Conservation (phyloP, 495 filamentous ascomycete genomes). For the Aspergillus steynii region DNA sequence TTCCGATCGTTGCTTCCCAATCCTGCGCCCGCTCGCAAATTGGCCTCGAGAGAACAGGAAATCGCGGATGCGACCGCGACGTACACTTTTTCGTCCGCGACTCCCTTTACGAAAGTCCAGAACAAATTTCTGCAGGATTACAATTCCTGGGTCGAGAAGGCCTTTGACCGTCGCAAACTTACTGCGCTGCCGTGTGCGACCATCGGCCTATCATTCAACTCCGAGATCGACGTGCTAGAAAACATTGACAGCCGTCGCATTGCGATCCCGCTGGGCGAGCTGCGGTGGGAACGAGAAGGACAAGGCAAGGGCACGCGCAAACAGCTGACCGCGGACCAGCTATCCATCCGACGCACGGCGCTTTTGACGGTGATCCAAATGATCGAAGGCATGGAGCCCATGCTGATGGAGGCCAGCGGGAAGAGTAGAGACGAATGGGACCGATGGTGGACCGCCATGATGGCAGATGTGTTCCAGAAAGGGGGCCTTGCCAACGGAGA, state of each 20-base stretch:
- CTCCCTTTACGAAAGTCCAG: conserved; percentile 71
- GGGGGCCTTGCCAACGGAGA: conserved; percentile 80
- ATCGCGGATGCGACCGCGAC: conserved; percentile 67
- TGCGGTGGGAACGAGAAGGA: conserved; percentile 82
- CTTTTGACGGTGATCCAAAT: conserved; percentile 80
- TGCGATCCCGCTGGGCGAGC: conserved; percentile 81
- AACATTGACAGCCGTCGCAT: conserved; percentile 72
- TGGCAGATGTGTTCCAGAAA: conserved; percentile 75
- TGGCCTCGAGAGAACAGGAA: conserved; percentile 58
- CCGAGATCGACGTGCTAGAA: conserved; percentile 71
- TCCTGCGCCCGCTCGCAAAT: conserved; percentile 58
- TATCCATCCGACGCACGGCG: conserved; percentile 74
- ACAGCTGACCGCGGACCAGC: conserved; percentile 68
- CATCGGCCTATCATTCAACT: conserved; percentile 73
- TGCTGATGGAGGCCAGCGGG: conserved; percentile 76
- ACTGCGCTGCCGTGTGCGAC: conserved; percentile 77
- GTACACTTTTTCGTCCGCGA: conserved; percentile 80
- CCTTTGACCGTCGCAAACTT: conserved; percentile 69
- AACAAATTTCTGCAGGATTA: conserved; percentile 83
- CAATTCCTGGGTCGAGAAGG: conserved; percentile 78
- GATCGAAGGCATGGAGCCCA: conserved; percentile 84
- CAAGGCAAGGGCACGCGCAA: conserved; percentile 36
- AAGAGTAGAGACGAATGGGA: conserved; percentile 94
- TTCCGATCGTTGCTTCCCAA: conserved; percentile 76
- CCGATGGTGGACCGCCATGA: conserved; percentile 85